These are phyloP conservation scores for Kwoniella bestiolae DNA, from an alignment of 768 basidiomycete species.

Conservation along the genomic window DNA sequence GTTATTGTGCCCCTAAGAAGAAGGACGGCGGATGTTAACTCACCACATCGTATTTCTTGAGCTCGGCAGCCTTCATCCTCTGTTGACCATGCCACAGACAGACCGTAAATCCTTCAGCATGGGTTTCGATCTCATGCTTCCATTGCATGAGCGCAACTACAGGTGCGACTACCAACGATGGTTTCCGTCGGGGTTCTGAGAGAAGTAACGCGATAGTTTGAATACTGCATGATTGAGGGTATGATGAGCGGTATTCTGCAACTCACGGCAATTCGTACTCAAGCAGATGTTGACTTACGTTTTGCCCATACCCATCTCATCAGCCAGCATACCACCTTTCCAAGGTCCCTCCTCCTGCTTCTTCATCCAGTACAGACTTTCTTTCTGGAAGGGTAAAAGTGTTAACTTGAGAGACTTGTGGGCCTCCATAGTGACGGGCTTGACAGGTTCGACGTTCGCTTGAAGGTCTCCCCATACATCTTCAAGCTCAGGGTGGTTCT, in stretches of 20 bases:
- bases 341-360: slow-evolving; percentile 86
- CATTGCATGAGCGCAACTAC: slow-evolving; percentile 74
- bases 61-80: slow-evolving; percentile 70
- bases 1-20: neutral
- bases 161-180: slow-evolving; percentile 85
- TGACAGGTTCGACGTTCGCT: slow-evolving; percentile 65
- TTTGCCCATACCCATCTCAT: slow-evolving; percentile 67
- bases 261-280: too few species aligned
- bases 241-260: slow-evolving; percentile 62
- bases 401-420: slow-evolving; percentile 81
- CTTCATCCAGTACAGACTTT: slow-evolving; percentile 94
- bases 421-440: slow-evolving; percentile 74
- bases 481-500: slow-evolving; percentile 76
- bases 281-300: slow-evolving; percentile 51
- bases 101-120: slow-evolving; percentile 79
- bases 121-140: slow-evolving; percentile 87
- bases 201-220: slow-evolving; percentile 91
- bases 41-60: slow-evolving; percentile 87
- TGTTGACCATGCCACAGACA: slow-evolving; percentile 89
- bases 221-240: slow-evolving; percentile 68
- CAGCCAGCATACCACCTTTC: slow-evolving; percentile 87
- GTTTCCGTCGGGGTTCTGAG: slow-evolving; percentile 69
- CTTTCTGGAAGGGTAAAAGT: slow-evolving; percentile 91
- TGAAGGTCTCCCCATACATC: slow-evolving; percentile 88
- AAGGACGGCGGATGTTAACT: slow-evolving; percentile 13